Percentiles rank a stretch among this genome's conserved stretches.
These are phyloP conservation scores for Talaromyces proteolyticus DNA, from an alignment of 495 filamentous ascomycete species.

Conservation along the genomic window DNA sequence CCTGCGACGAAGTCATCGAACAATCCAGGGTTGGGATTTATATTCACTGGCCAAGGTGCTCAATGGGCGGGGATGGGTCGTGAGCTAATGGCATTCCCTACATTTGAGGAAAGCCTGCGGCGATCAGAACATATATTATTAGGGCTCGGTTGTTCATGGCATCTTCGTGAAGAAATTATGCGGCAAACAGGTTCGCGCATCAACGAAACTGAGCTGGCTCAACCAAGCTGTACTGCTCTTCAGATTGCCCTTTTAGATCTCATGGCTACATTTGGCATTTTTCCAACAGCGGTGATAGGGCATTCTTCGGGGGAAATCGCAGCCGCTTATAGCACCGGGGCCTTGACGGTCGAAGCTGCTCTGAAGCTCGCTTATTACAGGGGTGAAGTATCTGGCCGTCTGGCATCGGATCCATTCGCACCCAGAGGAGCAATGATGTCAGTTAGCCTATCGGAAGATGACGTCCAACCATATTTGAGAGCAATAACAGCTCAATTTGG, in stretches of 20 bases:
- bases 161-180: not conserved
- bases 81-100: constrained; percentile 10
- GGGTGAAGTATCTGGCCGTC: constrained; percentile 20
- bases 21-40: constrained; percentile 14
- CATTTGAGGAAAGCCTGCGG: not conserved
- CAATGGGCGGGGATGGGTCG: constrained; percentile 27
- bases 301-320: constrained; percentile 7
- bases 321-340: not conserved
- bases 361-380: constrained; percentile 31
- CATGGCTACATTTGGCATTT: not conserved
- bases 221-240: constrained; percentile 5
- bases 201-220: constrained; percentile 14
- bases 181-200: constrained; percentile 18
- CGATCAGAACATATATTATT: not conserved
- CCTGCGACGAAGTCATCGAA: constrained; percentile 7
- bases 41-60: constrained; percentile 32
- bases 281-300: constrained; percentile 8
- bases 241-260: constrained; percentile 7
- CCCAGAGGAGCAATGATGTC: constrained; percentile 22
- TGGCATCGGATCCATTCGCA: not conserved
- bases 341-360: constrained; percentile 7
- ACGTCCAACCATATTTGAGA: constrained; percentile 10
- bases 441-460: constrained; percentile 10
- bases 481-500: constrained; percentile 33
- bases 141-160: constrained; percentile 11